Base-by-base conservation (phyloP, 768 basidiomycete species). In the Leucosporidium creatinivorum region DNA sequence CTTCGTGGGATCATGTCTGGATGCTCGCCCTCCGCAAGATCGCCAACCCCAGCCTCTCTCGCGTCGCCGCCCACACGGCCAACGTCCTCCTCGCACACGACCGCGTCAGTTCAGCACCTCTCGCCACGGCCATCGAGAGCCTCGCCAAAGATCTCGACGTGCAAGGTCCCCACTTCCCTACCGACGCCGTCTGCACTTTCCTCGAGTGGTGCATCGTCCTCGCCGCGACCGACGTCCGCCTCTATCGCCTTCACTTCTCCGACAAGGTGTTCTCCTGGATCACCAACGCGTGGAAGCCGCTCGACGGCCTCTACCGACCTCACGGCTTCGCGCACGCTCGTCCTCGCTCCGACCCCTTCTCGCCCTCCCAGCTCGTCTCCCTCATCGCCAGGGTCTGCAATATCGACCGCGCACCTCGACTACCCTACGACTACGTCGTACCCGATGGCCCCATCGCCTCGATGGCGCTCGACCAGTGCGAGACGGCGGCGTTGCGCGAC, bases 111-210 rank as follows among this genome's bases (percentile, higher is more conserved):
- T 84, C 7, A 85, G 87, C 0, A 81, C 84, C 68, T 77, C 81
- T 25, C 79, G 93, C 23, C 80, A 88, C 60, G 65, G 77, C 26
- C 77, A 73, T 97, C 58, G 91, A 92, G 75, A 81, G 82, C 0
- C 80, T 97, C 57, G 83, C 86, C 1, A 87, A 87, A 69, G 90
- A 94, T 69, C 81, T 99, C 66, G 88, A 91, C 70, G 83, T 96
- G 21, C 94, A 98, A 78, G 93, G 93, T 0, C 93, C 93, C 3
- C 80, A 85, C 19, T 87, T 84, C 73, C 91, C 93, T 0, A 89
- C 84, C 73, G 96, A 99, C 75, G 86, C 93, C 1, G 91, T 94
- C 49, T 96, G 93, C 80, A 80, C 81, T 65, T 91, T 98, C 76
- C 81, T 97, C 56, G 79, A 84, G 8, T 80, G 83, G 31, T 87